Evolutionary conservation across 805 yeast genomes (phyloP), one percentile per base, ranked within the genome.

Genomic region (Kazachstania taianensis): DNA sequence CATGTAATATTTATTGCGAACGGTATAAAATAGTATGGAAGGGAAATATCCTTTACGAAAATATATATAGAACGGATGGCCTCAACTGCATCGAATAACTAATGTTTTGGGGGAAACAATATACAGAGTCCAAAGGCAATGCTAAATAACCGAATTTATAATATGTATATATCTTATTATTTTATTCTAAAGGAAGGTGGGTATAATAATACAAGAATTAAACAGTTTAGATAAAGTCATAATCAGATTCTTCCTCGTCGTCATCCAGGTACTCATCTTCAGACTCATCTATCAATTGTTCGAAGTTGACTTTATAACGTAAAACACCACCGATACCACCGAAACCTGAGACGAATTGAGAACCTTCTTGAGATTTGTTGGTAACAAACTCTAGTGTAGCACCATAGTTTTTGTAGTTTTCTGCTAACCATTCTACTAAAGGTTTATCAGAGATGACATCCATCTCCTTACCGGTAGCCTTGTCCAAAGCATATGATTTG

Each of bases 241-340:
- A 59, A 35, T 61, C 65, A 28, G 60, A 57, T 28, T 52, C 63
- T 38, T 58, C 66, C n/a, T n/a, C n/a, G 34, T 59, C 63, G 44
- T 78, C 81, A 61, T 77, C 86, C 62, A 77, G 86, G 59, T 78
- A 81, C 61, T 84, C 94, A 55, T 87, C 96, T 45, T 84, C 94
- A 41, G 78, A 70, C 38, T 84, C 96, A 36, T 85, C 94, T 36
- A 69, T 81, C 57, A 92, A 73, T 69, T 86, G 96, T 62, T 92
- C 98, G 54, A 92, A 92, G 68, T 92, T 92, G 50, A 92, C 92
- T 65, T 86, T 86, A 66, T 92, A 92, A 68, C 99, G 85, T 61
- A 92, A 69, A 51, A 92, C 61, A 40, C 96, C 96, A 62, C 99
- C 99, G 48, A 92, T 75, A 67, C 98, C 99, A 81, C 99, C 99